Percentiles rank a stretch among this genome's conserved stretches.
Conservation (phyloP, 306 rosid genomes). For the Quercus dentata region DNA sequence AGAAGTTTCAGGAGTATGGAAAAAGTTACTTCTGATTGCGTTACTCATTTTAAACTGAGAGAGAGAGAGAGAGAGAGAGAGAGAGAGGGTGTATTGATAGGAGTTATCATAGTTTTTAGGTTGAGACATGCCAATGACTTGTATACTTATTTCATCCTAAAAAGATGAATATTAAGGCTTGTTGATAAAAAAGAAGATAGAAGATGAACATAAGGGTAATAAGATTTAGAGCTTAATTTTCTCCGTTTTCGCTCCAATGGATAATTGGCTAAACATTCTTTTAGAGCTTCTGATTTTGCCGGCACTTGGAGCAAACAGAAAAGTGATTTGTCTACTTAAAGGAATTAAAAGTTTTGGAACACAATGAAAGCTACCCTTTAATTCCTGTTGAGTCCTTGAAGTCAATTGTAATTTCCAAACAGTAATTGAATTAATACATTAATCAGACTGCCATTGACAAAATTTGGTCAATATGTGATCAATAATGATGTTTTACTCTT, state of each 20-base stretch:
- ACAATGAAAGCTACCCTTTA: not conserved
- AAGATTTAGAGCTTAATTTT: not conserved
- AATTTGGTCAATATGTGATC: slow-evolving; percentile 3
- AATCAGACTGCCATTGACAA: not conserved
- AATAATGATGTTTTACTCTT: not conserved
- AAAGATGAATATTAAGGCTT: not conserved
- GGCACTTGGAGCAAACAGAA: not conserved
- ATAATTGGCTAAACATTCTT: not conserved
- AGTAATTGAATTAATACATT: not conserved
- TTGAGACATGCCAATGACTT: not conserved
- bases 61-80: not conserved
- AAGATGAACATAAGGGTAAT: not conserved
- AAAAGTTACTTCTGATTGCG: not conserved
- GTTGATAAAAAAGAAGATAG: not conserved
- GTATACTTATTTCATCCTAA: not conserved
- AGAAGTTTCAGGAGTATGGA: not conserved
- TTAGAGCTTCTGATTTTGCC: not conserved
- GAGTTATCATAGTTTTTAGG: not conserved
- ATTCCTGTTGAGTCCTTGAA: not conserved
- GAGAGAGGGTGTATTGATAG: not conserved
- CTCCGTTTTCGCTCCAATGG: not conserved
- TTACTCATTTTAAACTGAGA: no score
- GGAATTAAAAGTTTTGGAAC: not conserved
- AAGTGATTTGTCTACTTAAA: not conserved
- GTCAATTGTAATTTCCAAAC: not conserved